phyloP scores from a whole-genome alignment of 2,329 filamentous ascomycete genomes.

The Cercospora canescens region DNA sequence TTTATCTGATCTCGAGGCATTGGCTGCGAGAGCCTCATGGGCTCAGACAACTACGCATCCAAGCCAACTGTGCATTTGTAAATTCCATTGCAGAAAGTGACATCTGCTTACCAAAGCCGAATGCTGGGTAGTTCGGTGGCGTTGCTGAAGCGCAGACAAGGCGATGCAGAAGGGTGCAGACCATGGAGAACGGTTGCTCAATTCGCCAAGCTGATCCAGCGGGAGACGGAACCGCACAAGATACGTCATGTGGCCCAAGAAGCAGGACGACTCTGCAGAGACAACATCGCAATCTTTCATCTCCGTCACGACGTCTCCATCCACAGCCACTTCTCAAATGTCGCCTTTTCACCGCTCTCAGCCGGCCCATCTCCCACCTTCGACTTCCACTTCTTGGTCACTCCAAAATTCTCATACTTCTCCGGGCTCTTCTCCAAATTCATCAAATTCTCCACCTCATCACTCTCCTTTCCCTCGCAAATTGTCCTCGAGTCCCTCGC shows the following conservation, averaged over 20 bases:
- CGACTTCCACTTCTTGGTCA: conserved; percentile 25
- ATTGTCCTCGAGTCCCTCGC: conserved; percentile 21
- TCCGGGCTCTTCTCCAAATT: conserved; percentile 19
- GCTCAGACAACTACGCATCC: neutral
- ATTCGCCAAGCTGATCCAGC: neutral
- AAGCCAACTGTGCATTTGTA: neutral
- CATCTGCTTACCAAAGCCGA: neutral
- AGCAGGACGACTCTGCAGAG: too few species aligned
- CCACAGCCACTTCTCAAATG: conserved; percentile 21
- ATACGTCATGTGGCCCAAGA: neutral
- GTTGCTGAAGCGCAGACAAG: neutral
- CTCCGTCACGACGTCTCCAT: neutral
- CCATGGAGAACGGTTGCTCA: too few species aligned
- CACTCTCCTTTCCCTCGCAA: conserved; percentile 27
- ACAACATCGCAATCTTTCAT: too few species aligned
- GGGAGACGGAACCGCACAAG: neutral
- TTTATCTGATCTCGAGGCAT: too few species aligned
- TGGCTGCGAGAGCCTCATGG: neutral
- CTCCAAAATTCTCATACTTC: conserved; percentile 25
- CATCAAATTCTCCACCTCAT: conserved; percentile 19
- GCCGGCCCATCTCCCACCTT: conserved; percentile 16
- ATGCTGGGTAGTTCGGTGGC: neutral
- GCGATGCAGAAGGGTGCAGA: neutral
- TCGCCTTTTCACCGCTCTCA: neutral
- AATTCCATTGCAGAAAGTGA: neutral